These are phyloP conservation scores for Linnemannia elongata DNA, from an alignment of 192 early-diverging fungal genomes.

Conservation along the genomic window DNA sequence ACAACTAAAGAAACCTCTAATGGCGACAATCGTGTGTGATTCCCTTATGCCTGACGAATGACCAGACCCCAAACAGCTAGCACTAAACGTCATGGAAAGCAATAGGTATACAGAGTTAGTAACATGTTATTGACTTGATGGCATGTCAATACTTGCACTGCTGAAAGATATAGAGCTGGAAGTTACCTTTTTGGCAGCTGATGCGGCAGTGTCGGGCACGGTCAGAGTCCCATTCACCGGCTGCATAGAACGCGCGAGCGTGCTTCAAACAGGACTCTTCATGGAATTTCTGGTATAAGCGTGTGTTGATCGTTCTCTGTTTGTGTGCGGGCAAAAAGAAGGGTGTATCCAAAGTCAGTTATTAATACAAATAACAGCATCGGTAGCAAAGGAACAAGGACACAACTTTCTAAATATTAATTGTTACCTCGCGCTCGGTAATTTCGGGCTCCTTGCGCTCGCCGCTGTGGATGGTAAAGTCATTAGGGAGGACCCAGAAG, in stretches of 20 bases:
- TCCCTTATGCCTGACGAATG: conserved; percentile 47
- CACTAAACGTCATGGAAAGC: conserved; percentile 8
- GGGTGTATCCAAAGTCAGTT: too few species aligned
- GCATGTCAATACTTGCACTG: too few species aligned
- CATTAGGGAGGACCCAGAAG: conserved; percentile 69
- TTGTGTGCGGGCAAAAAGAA: not conserved
- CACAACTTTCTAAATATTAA: too few species aligned
- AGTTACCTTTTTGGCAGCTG: conserved; percentile 37
- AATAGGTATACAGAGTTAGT: not conserved
- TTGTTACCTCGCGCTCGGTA: conserved; percentile 61
- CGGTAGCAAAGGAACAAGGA: not conserved
- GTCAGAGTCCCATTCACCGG: conserved; percentile 64
- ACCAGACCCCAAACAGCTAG: conserved; percentile 44
- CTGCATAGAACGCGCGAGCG: conserved; percentile 61
- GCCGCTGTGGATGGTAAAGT: conserved; percentile 58
- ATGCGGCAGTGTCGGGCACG: conserved; percentile 55
- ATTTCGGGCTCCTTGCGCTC: conserved; percentile 27
- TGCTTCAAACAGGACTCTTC: conserved; percentile 67
- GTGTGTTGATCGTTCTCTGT: conserved; percentile 62
- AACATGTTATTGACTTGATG: not conserved
- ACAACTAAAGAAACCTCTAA: not conserved
- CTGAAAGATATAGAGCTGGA: not conserved
- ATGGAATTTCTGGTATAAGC: conserved; percentile 69
- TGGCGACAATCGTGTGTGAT: not conserved
- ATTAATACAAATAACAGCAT: too few species aligned